Evolutionary conservation across 1,284 basidiomycete species (phyloP), one percentile per base, ranked within the genome.

Genomic region (Agroathelia rolfsii): DNA sequence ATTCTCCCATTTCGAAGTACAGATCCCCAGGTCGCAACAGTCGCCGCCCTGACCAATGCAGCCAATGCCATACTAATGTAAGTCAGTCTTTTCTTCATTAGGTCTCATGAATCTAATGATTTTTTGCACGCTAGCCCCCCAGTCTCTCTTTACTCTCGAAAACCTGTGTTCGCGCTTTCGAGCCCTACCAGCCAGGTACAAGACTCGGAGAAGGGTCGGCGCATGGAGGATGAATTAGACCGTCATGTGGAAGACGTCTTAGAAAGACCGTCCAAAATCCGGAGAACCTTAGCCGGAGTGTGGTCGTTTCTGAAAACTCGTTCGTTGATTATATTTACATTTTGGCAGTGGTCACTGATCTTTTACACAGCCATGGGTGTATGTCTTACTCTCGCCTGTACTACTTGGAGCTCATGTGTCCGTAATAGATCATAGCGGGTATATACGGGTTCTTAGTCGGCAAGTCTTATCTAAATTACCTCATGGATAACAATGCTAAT

Each of bases 231-330:
- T 46, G 64, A 69, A 8, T 59, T 89, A 14, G 84, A 89, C 51
- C 62, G 69, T 22, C 87, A 92, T 59, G 81, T 94, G 14, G 73
- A 82, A 35, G 72, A 85, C 42, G 71, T 89, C 3, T 64, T 94
- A 10, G 65, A 66, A 15, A 73, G 76, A 40, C 71, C 72, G 20
- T 72, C 76, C 18, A 78, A 72, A 50, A 57, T 74, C 30, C 65
- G 69, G 34, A 63, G 78, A 7, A 74, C 68, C 0, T 55, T 84
- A 47, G 62, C 65, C 42, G 86, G 87, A 5, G 61, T 90, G 2
- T 87, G 85, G 84, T 71, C 78, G 1, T 92, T 86, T 48, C 54
- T 89, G 39, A 87, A 84, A 59, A 92, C 87, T 36, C 79, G 78
- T 81, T 51, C 41, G 73, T 56, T 3, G 31, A 9, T 22, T 8